These are phyloP conservation scores for Carex scoparia DNA, from an alignment of 176 grass and related monocot species.

Conservation along the genomic window DNA sequence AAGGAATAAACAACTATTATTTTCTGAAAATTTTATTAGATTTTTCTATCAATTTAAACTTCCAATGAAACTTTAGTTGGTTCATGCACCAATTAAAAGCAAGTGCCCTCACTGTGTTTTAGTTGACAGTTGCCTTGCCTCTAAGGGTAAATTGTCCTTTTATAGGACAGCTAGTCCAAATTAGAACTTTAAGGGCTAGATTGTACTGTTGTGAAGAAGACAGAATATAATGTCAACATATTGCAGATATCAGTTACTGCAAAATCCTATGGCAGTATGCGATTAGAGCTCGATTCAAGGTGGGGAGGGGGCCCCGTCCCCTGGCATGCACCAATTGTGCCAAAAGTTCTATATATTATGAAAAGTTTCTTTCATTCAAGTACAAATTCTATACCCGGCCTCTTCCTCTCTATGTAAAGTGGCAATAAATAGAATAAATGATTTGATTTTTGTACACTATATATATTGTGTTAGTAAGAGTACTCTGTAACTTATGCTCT, in stretches of 20 bases:
- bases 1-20: too few species aligned
- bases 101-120: background rate
- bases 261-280: background rate
- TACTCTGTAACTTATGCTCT: background rate
- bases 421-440: background rate
- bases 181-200: background rate
- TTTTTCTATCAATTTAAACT: background rate
- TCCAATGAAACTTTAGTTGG: background rate
- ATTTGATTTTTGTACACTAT: background rate
- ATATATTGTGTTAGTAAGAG: background rate
- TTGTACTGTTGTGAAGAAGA: background rate
- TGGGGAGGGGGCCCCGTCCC: background rate
- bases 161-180: background rate
- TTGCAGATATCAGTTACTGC: background rate
- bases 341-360: background rate
- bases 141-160: background rate
- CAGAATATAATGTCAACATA: background rate
- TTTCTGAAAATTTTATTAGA: background rate
- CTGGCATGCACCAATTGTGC: background rate
- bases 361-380: background rate
- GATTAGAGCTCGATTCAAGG: background rate
- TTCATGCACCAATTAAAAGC: background rate
- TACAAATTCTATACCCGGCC: background rate
- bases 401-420: background rate
- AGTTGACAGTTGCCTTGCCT: background rate